phyloP scores from a whole-genome alignment of 192 early-diverging fungal species.

The Coemansia brasiliensis region DNA sequence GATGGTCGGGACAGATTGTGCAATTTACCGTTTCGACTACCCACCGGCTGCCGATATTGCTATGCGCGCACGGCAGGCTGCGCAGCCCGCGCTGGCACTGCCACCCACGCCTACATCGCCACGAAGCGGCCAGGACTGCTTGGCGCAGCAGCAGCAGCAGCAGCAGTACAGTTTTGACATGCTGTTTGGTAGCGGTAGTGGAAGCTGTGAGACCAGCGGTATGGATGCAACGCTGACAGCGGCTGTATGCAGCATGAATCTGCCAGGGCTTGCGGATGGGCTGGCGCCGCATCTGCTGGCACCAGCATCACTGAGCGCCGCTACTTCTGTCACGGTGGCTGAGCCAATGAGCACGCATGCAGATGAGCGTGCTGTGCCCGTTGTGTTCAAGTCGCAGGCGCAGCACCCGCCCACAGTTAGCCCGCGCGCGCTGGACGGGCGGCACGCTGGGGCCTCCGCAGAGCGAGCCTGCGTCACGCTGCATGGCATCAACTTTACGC shows the following conservation, averaged over 20 bases:
- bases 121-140: constrained; percentile 32
- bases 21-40: constrained; percentile 51
- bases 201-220: constrained; percentile 5
- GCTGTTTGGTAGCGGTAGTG: constrained; percentile 24
- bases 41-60: constrained; percentile 24
- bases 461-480: constrained; percentile 57
- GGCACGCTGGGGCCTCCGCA: constrained; percentile 11
- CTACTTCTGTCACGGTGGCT: neutral
- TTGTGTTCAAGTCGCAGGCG: constrained; percentile 43
- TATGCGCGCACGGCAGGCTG: constrained; percentile 17
- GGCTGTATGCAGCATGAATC: constrained; percentile 34
- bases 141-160: constrained; percentile 34
- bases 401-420: constrained; percentile 45
- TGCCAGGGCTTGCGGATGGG: constrained; percentile 20
- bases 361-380: constrained; percentile 30
- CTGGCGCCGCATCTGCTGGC: constrained; percentile 18
- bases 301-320: constrained; percentile 3
- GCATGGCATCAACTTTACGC: constrained; percentile 69
- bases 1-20: constrained; percentile 76
- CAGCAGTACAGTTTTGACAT: constrained; percentile 31
- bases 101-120: constrained; percentile 42
- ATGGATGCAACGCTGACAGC: constrained; percentile 44
- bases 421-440: constrained; percentile 20
- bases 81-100: constrained; percentile 19
- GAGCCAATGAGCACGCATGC: neutral